Evolutionary conservation across 495 filamentous ascomycete genomes (phyloP), one percentile per base, ranked within the genome.

Genomic region (Penicillium canariense): DNA sequence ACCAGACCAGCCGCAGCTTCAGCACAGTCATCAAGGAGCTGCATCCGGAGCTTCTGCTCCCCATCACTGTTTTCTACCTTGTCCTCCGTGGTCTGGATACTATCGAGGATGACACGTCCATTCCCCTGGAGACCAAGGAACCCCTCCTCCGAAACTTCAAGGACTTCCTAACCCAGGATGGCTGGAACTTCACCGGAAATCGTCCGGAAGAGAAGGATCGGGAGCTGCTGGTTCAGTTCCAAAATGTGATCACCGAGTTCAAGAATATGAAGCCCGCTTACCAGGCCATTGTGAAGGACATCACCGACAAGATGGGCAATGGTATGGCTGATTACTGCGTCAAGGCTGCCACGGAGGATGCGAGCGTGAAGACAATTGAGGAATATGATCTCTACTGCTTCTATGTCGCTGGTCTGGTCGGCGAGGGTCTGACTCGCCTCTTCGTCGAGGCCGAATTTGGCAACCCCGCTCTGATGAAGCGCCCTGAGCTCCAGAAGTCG

Each of bases 21-120:
- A 83, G 85, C 47, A 78, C 92, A 22, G 94, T 98, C 63, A 98
- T 98, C 65, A 84, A 95, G 69, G 94, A 98, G 67, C 79, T 98
- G 14, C 90, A 96, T 63, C 90, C 91, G 0, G 93, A 98, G 71
- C 81, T 98, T 15, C 84, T 97, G 20, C 81, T 96, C 31, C 90
- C 95, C 2, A 80, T 98, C 40, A 84, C 83, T 47, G 77, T 97
- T n/a, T 98, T 98, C 81, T 98, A 98, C 73, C 79, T 98, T 31
- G 83, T 87, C 30, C 79, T 98, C 12, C 86, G 94, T 46, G 95
- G 87, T 8, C 80, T 98, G 42, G 94, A 98, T 68, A 98, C 94
- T 17, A 90, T 98, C 52, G 94, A 98, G 72, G 94, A 98, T 80
- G 94, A 98, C 71, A 97, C 96, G 83, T 96, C 94, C 4, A 85